These are phyloP conservation scores for Kwoniella europaea DNA, from an alignment of 768 basidiomycete genomes.

Conservation along the genomic window DNA sequence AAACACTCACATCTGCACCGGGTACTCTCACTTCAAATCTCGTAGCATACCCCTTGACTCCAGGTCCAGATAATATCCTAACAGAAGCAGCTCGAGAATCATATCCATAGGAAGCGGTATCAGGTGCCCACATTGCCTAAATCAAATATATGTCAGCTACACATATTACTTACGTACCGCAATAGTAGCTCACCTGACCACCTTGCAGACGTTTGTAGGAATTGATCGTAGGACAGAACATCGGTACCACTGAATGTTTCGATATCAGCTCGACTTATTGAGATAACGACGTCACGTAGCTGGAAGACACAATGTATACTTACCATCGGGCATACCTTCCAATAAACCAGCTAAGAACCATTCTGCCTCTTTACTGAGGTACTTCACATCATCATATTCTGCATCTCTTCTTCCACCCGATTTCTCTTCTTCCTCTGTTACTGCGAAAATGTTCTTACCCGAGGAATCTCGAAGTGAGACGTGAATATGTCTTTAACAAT, in stretches of 20 bases:
- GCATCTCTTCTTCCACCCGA: slow-evolving; percentile 71
- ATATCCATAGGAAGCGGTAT: slow-evolving; percentile 90
- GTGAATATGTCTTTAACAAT: slow-evolving; percentile 70
- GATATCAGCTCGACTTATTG: neutral
- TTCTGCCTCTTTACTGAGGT: slow-evolving; percentile 80
- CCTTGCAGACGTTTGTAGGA: slow-evolving; percentile 96
- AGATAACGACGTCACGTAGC: neutral
- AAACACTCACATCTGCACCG: slow-evolving; percentile 80
- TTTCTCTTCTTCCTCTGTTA: slow-evolving; percentile 67
- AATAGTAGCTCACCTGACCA: slow-evolving; percentile 66
- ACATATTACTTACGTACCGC: neutral
- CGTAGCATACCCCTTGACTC: slow-evolving; percentile 78
- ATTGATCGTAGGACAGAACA: slow-evolving; percentile 86
- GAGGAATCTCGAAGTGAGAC: slow-evolving; percentile 74
- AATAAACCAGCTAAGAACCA: slow-evolving; percentile 93
- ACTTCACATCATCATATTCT: slow-evolving; percentile 78
- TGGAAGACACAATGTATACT: slow-evolving; percentile 41
- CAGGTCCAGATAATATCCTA: slow-evolving; percentile 89
- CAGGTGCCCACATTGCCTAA: slow-evolving; percentile 85
- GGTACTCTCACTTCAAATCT: slow-evolving; percentile 92
- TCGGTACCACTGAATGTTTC: slow-evolving; percentile 70
- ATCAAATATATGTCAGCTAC: neutral
- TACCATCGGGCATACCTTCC: slow-evolving; percentile 86
- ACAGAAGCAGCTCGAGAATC: slow-evolving; percentile 92
- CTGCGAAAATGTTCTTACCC: slow-evolving; percentile 81